Evolutionary conservation across 1,284 basidiomycete species (phyloP).

Genomic region (Veloboletus limbatus): DNA sequence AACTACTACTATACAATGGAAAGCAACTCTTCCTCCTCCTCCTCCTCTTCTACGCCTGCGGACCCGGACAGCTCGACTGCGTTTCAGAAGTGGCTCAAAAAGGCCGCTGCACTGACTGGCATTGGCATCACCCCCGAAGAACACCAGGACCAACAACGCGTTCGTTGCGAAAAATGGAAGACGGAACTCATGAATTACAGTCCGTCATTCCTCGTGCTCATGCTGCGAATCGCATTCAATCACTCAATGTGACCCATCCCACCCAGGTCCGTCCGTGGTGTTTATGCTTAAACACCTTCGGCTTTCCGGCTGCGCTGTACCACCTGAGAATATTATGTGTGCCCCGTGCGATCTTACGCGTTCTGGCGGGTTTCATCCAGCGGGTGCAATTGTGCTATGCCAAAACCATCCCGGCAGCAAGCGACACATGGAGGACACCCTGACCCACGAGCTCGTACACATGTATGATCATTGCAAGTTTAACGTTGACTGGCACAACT

Average conservation of each 20-base stretch:
- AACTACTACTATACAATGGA: no score
- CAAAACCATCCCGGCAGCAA: conserved; percentile 80
- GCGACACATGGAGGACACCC: conserved; percentile 88
- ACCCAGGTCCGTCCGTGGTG: conserved; percentile 73
- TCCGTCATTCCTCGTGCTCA: conserved; percentile 31
- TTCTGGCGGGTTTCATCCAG: conserved; percentile 82
- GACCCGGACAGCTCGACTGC: conserved; percentile 25
- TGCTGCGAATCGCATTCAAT: conserved; percentile 9
- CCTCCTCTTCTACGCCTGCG: conserved; percentile 23
- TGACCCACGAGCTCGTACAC: conserved; percentile 95
- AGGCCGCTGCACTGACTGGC: conserved; percentile 43
- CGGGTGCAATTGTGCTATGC: conserved; percentile 79
- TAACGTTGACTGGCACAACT: conserved; percentile 87
- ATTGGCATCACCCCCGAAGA: conserved; percentile 41
- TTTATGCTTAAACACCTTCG: conserved; percentile 90
- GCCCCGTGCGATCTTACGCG: conserved; percentile 72
- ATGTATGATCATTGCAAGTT: conserved; percentile 95
- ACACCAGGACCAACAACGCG: conserved; percentile 35
- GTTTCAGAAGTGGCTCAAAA: conserved; percentile 44
- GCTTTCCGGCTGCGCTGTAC: conserved; percentile 65
- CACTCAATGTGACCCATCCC: no score
- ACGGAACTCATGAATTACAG: conserved; percentile 47
- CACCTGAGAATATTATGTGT: conserved; percentile 74
- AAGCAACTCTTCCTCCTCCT: conserved; percentile 17
- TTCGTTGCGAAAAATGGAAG: conserved; percentile 52